Evolutionary conservation across 257 asterid species (phyloP).

Genomic region (Dorcoceras hygrometricum): DNA sequence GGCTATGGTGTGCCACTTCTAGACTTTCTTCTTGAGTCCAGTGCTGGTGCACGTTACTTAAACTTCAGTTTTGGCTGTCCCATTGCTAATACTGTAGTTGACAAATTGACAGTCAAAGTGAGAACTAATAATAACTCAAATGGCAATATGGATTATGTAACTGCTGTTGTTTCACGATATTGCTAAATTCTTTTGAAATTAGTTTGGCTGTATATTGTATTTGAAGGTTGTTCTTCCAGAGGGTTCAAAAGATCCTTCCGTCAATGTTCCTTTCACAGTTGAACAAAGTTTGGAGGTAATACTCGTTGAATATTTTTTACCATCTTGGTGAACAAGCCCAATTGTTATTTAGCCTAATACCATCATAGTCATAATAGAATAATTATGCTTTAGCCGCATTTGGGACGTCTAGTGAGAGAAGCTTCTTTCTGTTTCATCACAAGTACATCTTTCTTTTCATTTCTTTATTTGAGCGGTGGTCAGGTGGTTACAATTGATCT

Average conservation of each 20-base stretch:
- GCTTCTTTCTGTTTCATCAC: conserved; percentile 14
- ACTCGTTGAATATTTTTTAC: conserved; percentile 13
- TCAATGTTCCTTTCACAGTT: conserved; percentile 61
- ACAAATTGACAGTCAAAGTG: conserved; percentile 80
- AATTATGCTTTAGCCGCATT: neutral
- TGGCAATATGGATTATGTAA: conserved; percentile 9
- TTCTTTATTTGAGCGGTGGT: no score
- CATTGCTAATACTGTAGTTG: conserved; percentile 76
- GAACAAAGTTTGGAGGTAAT: conserved; percentile 77
- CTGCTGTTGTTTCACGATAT: conserved; percentile 21
- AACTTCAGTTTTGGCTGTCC: conserved; percentile 93
- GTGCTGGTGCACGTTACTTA: conserved; percentile 77
- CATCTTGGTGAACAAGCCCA: conserved; percentile 13
- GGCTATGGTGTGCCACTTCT: conserved; percentile 92
- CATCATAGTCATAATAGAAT: neutral
- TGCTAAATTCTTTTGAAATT: conserved; percentile 8
- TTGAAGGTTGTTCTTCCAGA: conserved; percentile 94
- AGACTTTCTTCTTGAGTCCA: conserved; percentile 85
- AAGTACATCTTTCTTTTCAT: neutral
- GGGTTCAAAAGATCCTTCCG: conserved; percentile 82
- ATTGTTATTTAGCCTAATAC: conserved; percentile 12
- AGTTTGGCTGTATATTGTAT: conserved; percentile 16
- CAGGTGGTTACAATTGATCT: no score
- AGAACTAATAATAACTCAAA: conserved; percentile 19
- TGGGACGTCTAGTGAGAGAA: conserved; percentile 14